A percentile compares a stretch with the other conserved stretches of the same genome.
Evolutionary conservation across 2,329 filamentous ascomycete genomes (phyloP).

Genomic region (Apiospora rasikravindrae): DNA sequence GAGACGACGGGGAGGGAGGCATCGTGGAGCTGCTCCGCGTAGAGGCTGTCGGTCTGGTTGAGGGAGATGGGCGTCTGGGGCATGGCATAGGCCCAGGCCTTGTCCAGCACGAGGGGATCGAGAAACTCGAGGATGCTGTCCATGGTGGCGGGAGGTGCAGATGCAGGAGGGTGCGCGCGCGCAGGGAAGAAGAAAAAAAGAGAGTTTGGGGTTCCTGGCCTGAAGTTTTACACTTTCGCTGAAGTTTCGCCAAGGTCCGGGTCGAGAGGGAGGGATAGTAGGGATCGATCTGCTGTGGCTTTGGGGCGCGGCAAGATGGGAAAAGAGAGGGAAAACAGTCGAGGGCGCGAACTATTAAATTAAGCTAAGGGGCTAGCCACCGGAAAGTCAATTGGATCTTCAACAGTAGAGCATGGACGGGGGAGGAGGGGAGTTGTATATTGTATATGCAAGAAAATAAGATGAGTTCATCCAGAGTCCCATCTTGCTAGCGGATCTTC

Average conservation of each 20-base stretch:
- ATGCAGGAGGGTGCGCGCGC: not conserved
- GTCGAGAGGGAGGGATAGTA: not conserved
- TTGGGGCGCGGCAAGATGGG: not conserved
- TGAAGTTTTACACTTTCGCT: conserved; percentile 13
- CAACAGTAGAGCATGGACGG: not conserved
- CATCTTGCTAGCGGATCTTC: conserved; percentile 2
- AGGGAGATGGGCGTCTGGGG: conserved; percentile 33
- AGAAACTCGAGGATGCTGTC: conserved; percentile 47
- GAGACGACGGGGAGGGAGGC: conserved; percentile 30
- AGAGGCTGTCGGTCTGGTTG: conserved; percentile 21
- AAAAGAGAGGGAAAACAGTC: not conserved
- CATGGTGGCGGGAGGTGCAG: conserved; percentile 34
- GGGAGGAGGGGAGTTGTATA: not conserved
- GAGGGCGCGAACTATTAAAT: conserved; percentile 4
- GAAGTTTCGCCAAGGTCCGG: not conserved
- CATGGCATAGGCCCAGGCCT: conserved; percentile 45
- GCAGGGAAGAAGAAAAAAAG: not conserved
- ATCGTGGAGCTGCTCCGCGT: conserved; percentile 24
- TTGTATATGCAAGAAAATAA: conserved; percentile 12
- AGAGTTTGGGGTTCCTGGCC: conserved; percentile 13
- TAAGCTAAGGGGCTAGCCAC: conserved; percentile 8
- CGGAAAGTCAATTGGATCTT: conserved; percentile 8
- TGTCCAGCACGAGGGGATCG: conserved; percentile 47
- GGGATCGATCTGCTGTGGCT: not conserved
- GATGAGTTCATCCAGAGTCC: conserved; percentile 14